phyloP scores from a whole-genome alignment of 2,329 filamentous ascomycete genomes.

The Fusarium coicis region DNA sequence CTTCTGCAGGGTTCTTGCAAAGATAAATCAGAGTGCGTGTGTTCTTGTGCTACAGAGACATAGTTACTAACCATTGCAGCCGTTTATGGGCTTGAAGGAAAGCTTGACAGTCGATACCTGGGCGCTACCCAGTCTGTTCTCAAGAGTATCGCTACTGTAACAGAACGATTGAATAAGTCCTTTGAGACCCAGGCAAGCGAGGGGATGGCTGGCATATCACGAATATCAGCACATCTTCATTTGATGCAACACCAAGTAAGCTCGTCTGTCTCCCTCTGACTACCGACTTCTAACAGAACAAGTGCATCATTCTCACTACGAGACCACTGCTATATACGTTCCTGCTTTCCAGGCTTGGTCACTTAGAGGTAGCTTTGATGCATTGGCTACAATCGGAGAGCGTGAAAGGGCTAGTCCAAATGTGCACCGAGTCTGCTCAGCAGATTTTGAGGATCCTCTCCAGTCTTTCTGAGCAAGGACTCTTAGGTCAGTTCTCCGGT shows the following conservation, averaged over 20 bases:
- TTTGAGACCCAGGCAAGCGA: slow-evolving; percentile 34
- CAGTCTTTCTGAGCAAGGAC: slow-evolving; percentile 28
- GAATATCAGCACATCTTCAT: slow-evolving; percentile 35
- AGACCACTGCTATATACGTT: slow-evolving; percentile 36
- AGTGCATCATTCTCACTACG: slow-evolving; percentile 38
- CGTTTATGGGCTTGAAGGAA: slow-evolving; percentile 38
- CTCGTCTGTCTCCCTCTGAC: accelerated
- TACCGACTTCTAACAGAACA: neutral
- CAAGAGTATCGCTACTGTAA: slow-evolving; percentile 31
- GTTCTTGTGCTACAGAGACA: accelerated
- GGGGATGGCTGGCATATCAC: slow-evolving; percentile 22
- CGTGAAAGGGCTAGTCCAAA: slow-evolving; percentile 18
- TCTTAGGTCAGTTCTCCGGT: slow-evolving; percentile 11
- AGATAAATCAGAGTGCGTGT: slow-evolving; percentile 35
- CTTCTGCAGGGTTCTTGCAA: slow-evolving; percentile 26
- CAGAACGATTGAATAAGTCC: slow-evolving; percentile 27
- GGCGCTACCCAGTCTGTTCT: slow-evolving; percentile 33
- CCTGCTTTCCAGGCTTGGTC: slow-evolving; percentile 32
- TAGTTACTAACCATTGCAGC: slow-evolving; percentile 3
- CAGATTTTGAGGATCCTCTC: slow-evolving; percentile 25
- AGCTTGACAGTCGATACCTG: slow-evolving; percentile 38
- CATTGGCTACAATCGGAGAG: slow-evolving; percentile 37
- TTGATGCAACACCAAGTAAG: slow-evolving; percentile 36
- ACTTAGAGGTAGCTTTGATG: slow-evolving; percentile 32
- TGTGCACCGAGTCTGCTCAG: slow-evolving; percentile 27